These are phyloP conservation scores for Strombidium stylifer DNA, from an alignment of 73 alveolate species.

Conservation along the genomic window DNA sequence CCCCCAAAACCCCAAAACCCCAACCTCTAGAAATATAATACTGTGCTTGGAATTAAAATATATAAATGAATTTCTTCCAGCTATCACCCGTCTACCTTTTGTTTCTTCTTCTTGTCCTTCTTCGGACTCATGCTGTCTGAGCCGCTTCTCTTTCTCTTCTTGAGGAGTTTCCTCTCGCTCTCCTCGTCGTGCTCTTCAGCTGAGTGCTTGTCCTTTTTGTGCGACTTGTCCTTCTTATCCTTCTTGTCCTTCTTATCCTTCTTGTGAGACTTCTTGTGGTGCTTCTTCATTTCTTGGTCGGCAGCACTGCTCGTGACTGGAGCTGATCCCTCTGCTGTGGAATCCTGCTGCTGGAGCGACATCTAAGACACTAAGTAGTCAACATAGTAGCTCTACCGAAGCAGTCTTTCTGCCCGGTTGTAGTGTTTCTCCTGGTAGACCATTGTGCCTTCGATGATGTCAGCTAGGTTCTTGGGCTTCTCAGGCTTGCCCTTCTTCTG, in stretches of 20 bases:
- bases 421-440: slow-evolving; percentile 64
- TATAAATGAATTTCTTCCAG: no score
- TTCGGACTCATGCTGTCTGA: no score
- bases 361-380: slow-evolving; percentile 51
- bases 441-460: slow-evolving; percentile 37
- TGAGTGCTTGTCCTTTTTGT: not conserved
- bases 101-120: no score
- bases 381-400: slow-evolving; percentile 35
- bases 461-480: slow-evolving; percentile 29
- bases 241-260: not conserved
- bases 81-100: no score
- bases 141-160: no score
- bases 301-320: not conserved
- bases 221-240: not conserved
- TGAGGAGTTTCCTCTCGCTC: not conserved
- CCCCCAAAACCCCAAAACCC: no score
- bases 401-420: slow-evolving; percentile 57
- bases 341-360: slow-evolving; percentile 36
- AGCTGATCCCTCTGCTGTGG: not conserved
- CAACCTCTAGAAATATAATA: no score
- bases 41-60: no score
- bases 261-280: no score
- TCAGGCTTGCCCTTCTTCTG: slow-evolving; percentile 23
- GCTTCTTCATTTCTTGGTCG: not conserved
- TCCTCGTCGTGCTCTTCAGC: not conserved